These are phyloP conservation scores for Cladosporium austrohemisphaericum DNA, from an alignment of 2,329 filamentous ascomycete species.

Conservation along the genomic window DNA sequence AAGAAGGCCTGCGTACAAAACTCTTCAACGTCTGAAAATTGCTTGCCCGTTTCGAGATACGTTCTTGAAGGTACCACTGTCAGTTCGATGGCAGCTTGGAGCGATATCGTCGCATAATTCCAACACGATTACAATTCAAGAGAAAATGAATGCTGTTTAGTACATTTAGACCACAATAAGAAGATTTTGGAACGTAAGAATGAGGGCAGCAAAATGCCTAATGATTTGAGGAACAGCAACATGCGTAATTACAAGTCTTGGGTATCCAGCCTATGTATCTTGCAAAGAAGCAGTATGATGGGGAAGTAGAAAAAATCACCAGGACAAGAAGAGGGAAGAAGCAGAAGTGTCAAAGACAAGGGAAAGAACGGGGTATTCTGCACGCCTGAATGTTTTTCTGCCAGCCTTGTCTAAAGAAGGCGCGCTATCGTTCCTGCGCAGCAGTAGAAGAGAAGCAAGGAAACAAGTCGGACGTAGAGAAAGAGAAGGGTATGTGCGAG, in stretches of 20 bases:
- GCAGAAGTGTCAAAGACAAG: background rate
- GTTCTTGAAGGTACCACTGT: too few species aligned
- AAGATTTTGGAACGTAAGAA: too few species aligned
- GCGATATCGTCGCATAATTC: too few species aligned
- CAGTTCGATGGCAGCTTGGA: too few species aligned
- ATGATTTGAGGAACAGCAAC: too few species aligned
- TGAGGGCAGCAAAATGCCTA: too few species aligned
- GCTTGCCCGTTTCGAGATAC: too few species aligned
- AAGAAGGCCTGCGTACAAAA: too few species aligned
- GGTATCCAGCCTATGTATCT: conserved; percentile 13
- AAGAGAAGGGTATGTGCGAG: conserved; percentile 2
- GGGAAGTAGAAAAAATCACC: background rate
- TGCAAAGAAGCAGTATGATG: background rate
- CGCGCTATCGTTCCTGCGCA: conserved; percentile 6
- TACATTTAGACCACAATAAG: too few species aligned
- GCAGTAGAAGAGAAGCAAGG: conserved; percentile 8
- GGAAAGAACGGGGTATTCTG: background rate
- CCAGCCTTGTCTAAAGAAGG: conserved; percentile 2
- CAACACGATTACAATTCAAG: too few species aligned
- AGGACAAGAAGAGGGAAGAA: background rate
- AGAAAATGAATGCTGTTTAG: too few species aligned
- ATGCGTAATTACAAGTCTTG: conserved; percentile 7
- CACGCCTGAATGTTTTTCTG: conserved; percentile 10
- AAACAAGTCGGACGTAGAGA: background rate
- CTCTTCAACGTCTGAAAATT: too few species aligned